A percentile compares a stretch with the other conserved stretches of the same genome.
These are phyloP conservation scores for Colletotrichum agaves DNA, from an alignment of 2,329 filamentous ascomycete species.

Conservation along the genomic window DNA sequence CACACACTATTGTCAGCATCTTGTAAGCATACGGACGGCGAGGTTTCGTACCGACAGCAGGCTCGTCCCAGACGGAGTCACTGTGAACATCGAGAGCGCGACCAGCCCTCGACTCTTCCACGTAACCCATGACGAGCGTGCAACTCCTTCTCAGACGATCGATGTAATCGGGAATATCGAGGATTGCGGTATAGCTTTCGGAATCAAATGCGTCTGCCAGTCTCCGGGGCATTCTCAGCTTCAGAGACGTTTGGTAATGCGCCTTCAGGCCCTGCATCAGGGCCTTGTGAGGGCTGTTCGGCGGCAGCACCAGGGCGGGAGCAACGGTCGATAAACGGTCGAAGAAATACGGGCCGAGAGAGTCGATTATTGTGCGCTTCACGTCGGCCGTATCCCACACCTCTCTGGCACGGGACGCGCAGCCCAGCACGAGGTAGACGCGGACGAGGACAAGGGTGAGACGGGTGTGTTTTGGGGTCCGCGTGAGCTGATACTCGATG, in stretches of 20 bases:
- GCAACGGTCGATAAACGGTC: constrained; percentile 65
- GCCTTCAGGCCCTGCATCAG: constrained; percentile 55
- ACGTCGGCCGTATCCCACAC: constrained; percentile 64
- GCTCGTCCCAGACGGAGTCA: constrained; percentile 55
- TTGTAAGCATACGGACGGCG: fast-evolving
- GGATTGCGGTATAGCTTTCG: constrained; percentile 62
- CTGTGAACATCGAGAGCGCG: constrained; percentile 54
- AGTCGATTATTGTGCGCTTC: constrained; percentile 68
- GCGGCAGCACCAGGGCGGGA: constrained; percentile 53
- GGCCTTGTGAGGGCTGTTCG: constrained; percentile 39
- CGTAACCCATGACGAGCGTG: constrained; percentile 61
- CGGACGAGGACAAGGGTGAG: constrained; percentile 63
- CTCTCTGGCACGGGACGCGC: constrained; percentile 56
- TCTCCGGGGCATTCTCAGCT: constrained; percentile 55
- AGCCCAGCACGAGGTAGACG: constrained; percentile 62
- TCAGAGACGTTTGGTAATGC: constrained; percentile 59
- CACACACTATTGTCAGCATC: constrained; percentile 20
- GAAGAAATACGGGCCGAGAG: constrained; percentile 64
- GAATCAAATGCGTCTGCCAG: constrained; percentile 60
- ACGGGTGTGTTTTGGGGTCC: constrained; percentile 57
- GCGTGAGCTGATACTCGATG: constrained; percentile 60
- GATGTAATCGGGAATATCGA: constrained; percentile 58
- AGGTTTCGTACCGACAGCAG: constrained; percentile 56
- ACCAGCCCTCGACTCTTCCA: constrained; percentile 61
- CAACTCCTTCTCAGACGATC: constrained; percentile 59